A percentile compares a stretch with the other conserved stretches of the same genome.
phyloP scores from a whole-genome alignment of 257 asterid species.

The Przewalskia tangutica region DNA sequence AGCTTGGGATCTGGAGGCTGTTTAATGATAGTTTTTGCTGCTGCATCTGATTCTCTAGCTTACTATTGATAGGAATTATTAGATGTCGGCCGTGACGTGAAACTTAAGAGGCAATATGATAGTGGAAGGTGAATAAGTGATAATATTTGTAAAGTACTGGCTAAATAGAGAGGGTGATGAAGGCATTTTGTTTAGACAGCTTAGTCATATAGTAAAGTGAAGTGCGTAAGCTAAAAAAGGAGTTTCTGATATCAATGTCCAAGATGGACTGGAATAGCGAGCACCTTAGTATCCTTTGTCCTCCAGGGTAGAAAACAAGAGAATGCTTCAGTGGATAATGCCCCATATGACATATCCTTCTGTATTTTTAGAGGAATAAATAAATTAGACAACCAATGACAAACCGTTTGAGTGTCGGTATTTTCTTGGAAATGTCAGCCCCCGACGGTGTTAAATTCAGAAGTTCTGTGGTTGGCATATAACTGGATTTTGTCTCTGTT shows the following conservation, averaged over 20 bases:
- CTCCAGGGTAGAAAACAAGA: neutral
- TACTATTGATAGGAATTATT: neutral
- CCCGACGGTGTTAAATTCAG: neutral
- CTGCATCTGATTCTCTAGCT: neutral
- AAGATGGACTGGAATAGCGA: neutral
- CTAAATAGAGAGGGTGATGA: neutral
- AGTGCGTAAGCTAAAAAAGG: neutral
- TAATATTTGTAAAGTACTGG: neutral
- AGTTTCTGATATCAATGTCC: slow-evolving; percentile 8
- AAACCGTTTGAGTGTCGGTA: neutral
- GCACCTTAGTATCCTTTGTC: neutral
- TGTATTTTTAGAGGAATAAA: neutral
- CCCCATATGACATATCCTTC: neutral
- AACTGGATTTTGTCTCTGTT: neutral
- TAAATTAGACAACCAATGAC: neutral
- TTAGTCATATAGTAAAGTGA: neutral
- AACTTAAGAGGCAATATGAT: neutral
- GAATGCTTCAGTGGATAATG: neutral
- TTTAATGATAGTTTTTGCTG: neutral
- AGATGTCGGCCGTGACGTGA: neutral
- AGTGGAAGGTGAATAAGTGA: neutral
- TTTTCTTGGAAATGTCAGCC: neutral
- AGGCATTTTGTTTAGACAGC: neutral
- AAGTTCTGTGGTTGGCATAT: neutral
- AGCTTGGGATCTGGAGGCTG: neutral